A percentile compares a stretch with the other conserved stretches of the same genome.
These are phyloP conservation scores for Teratosphaeriaceae sp. DNA, from an alignment of 2,329 filamentous ascomycete species.

Conservation along the genomic window DNA sequence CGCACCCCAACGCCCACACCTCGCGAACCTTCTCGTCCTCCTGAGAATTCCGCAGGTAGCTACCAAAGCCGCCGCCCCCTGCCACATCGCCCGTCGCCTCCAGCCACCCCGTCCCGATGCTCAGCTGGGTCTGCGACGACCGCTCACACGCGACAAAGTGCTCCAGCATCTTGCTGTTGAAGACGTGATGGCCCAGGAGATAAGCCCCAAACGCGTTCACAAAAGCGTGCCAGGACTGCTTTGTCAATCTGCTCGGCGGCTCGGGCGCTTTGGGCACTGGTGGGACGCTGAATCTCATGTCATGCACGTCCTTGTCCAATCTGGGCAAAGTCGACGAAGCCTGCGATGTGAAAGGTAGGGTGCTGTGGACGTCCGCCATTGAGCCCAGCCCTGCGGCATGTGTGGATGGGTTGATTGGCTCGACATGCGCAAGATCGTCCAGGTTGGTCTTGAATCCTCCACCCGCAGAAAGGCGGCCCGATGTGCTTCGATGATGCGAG, in stretches of 20 bases:
- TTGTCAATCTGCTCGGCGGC: constrained; percentile 38
- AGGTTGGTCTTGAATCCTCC: constrained; percentile 33
- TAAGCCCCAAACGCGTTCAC: constrained; percentile 49
- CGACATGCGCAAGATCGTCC: constrained; percentile 42
- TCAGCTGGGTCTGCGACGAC: constrained; percentile 28
- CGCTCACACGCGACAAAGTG: constrained; percentile 49
- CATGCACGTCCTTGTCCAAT: constrained; percentile 32
- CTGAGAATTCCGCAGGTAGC: constrained; percentile 55
- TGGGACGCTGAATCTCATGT: constrained; percentile 38
- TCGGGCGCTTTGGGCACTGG: constrained; percentile 39
- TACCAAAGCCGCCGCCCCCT: constrained; percentile 40
- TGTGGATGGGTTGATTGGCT: constrained; percentile 39
- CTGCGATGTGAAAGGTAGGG: constrained; percentile 53
- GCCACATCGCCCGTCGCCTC: constrained; percentile 44
- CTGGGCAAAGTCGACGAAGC: constrained; percentile 39
- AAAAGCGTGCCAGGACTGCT: constrained; percentile 45
- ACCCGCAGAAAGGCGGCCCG: background rate
- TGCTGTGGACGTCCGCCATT: constrained; percentile 47
- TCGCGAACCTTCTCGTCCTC: constrained; percentile 59
- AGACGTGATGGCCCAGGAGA: constrained; percentile 49
- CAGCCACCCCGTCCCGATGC: constrained; percentile 45
- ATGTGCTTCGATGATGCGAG: background rate
- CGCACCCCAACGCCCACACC: constrained; percentile 54
- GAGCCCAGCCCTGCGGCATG: constrained; percentile 45
- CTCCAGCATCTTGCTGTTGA: constrained; percentile 48